Evolutionary conservation across 176 grass and related monocot genomes (phyloP), one percentile per base, ranked within the genome.

Genomic region (Cenchrus purpureus): DNA sequence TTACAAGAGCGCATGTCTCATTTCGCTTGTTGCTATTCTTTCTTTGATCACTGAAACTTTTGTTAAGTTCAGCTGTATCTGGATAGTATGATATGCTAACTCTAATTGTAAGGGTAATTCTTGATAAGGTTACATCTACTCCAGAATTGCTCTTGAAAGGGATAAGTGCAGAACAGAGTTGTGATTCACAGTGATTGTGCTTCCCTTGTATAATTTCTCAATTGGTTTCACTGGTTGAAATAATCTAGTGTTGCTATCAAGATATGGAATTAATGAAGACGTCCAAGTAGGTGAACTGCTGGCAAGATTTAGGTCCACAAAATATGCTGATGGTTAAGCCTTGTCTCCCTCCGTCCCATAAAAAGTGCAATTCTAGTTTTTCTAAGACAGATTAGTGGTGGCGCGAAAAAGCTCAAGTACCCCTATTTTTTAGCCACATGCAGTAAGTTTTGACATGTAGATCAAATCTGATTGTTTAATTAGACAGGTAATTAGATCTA

Each of bases 1-100:
- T 81, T 67, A 74, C 20, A 48, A 43, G 48, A 81, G 49, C 11
- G 22, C n/a, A 3, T 77, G 62, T 76, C 55, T 86, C 42, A 20
- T 82, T 71, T 54, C 0, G 37, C 55, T 37, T 19, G 45, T 55
- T 61, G 53, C 16, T 77, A 28, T 70, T 68, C 55, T 59, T 52
- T 73, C 11, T 46, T 46, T 65, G 45, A 43, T 82, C 28, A 46
- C 50, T 16, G 40, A 80, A 20, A 32, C 13, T 60, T 11, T 66
- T 80, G 10, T 12, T 56, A 43, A 22, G 15, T 40, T 55, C 53
- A 84, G 48, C 17, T 59, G 16, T 65, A 1, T 40, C 60, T 43
- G 17, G 12, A 28, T 73, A 7, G 52, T 54, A 17, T 42, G 40
- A 1, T 60, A 60, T 64, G 25, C 11, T 31, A 64, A 64, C 13